phyloP scores from a whole-genome alignment of 306 rosid species.

The Rosa lucieae region DNA sequence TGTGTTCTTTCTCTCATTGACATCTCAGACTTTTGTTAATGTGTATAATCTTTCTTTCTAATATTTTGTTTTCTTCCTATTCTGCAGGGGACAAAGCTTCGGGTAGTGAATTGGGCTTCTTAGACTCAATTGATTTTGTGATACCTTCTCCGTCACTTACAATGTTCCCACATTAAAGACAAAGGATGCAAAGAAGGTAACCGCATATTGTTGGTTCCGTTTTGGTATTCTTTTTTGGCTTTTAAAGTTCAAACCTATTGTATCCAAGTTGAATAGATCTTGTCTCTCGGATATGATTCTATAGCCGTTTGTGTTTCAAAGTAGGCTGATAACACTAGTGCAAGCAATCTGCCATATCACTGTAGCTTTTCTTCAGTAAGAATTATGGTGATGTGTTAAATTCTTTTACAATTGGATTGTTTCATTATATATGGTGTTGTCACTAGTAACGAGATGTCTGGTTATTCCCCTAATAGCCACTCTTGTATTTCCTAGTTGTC shows the following conservation, averaged over 20 bases:
- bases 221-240: constrained; percentile 9
- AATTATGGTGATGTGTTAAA: not conserved
- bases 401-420: not conserved
- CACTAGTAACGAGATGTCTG: not conserved
- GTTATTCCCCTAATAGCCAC: not conserved
- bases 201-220: constrained; percentile 15
- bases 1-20: not conserved
- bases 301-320: too few relatives aligned
- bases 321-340: not conserved
- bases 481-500: not conserved
- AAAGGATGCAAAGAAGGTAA: constrained; percentile 81
- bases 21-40: constrained; percentile 6
- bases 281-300: not conserved
- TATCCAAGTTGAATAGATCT: not conserved
- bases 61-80: not conserved
- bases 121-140: constrained; percentile 78
- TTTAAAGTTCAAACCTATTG: not conserved
- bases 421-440: not conserved
- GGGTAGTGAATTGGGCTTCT: constrained; percentile 87
- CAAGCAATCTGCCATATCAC: not conserved
- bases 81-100: constrained; percentile 86
- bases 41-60: constrained; percentile 16
- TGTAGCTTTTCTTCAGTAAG: not conserved
- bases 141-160: constrained; percentile 77
- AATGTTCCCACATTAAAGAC: constrained; percentile 69